Base-by-base conservation (phyloP, 1,139 yeast genomes). In the Pichia sp. region DNA sequence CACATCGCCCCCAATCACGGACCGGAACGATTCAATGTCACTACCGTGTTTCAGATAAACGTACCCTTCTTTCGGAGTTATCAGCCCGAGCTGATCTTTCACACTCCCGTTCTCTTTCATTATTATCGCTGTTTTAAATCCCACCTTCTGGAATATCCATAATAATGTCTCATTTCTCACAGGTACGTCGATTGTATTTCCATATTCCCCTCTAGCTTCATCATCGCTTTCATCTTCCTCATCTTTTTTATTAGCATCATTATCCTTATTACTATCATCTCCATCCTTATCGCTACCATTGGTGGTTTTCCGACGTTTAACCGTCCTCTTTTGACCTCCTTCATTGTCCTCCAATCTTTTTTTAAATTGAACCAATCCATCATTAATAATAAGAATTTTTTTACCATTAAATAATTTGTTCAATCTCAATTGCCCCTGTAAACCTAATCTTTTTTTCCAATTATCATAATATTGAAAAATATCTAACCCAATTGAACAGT, bases 401-500 rank as follows among this genome's bases (percentile, higher is more conserved):
- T 48, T 52, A 1, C 57, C 57, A 1, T 56, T 43, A 13, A 77
- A 60, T 3, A 75, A 48, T 14, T 54, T 50, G 48, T 75, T 74
- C 40, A 70, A 63, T 1, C 46, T 45, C 6, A 72, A 49, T 50
- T 76, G 82, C 9, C 57, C 49, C 2, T 46, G 41, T 38, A 78
- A 53, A 5, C 29, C 16, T 3, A 27, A 32, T 6, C 50, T 49
- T 2, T 25, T 31, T 20, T 35, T 37, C 42, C 46, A 52, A 6
- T 41, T 50, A 6, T 35, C 36, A 27, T 46, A 31, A 51, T 74
- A 79, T 8, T 52, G 51, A 33, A 51, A 66, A 2, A 74, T 56
- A 44, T 78, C 74, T 22, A 68, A 49, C 49, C 72, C 72, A 48
- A 60, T 67, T 10, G 66, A 54, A 29, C 57, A 51, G 22, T 47